Percentiles rank a stretch among this genome's conserved stretches.
Conservation (phyloP, 352 stramenopile species). For the Bremia lactucae region DNA sequence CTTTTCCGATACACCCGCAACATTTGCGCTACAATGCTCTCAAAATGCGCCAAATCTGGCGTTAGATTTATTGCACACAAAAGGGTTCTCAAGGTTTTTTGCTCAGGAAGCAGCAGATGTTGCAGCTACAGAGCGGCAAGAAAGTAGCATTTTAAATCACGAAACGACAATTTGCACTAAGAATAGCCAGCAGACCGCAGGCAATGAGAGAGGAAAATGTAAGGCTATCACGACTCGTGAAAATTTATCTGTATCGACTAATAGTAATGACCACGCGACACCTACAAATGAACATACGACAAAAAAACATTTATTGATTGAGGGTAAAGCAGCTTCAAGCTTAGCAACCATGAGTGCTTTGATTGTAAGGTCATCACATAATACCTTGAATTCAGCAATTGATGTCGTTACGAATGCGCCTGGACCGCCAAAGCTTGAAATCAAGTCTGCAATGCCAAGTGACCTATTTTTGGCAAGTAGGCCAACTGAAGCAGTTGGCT, state of each 20-base stretch:
- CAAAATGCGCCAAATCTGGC: slow-evolving; percentile 69
- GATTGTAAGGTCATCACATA: slow-evolving; percentile 3
- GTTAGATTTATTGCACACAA: slow-evolving; percentile 63
- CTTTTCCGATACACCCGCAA: slow-evolving; percentile 58
- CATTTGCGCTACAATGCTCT: slow-evolving; percentile 67
- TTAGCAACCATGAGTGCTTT: slow-evolving; percentile 24
- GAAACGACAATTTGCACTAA: slow-evolving; percentile 9
- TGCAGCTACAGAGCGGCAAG: slow-evolving; percentile 13
- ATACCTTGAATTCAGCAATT: slow-evolving; percentile 7
- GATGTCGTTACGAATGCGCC: background rate
- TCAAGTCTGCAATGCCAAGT: slow-evolving; percentile 9
- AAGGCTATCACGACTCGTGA: background rate
- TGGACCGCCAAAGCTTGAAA: slow-evolving; percentile 6
- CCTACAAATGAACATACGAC: slow-evolving; percentile 30
- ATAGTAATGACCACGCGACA: slow-evolving; percentile 6
- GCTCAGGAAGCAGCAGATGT: slow-evolving; percentile 17
- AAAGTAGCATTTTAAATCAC: slow-evolving; percentile 6
- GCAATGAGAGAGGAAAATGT: background rate
- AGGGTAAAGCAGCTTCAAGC: slow-evolving; percentile 55
- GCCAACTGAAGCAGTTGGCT: slow-evolving; percentile 2
- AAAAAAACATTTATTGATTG: slow-evolving; percentile 51
- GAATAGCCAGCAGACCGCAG: slow-evolving; percentile 5
- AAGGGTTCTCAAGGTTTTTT: slow-evolving; percentile 44
- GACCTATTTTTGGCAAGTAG: slow-evolving; percentile 9
- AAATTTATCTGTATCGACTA: slow-evolving; percentile 1